A percentile compares a stretch with the other conserved stretches of the same genome.
Evolutionary conservation across 345 rosid genomes (phyloP).

Genomic region (Arabidopsis suecica): DNA sequence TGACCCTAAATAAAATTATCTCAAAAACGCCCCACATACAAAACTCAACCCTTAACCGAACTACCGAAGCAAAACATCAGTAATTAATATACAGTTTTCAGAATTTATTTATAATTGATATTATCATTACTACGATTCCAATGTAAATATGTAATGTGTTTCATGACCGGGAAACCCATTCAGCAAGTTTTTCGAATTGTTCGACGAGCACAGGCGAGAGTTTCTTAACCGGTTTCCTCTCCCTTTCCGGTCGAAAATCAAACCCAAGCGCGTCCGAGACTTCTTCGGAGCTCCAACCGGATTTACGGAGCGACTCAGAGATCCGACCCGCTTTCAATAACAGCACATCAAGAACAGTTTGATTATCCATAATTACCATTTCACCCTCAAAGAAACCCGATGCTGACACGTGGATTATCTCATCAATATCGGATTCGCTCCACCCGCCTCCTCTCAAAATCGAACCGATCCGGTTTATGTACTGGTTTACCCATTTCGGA

Average conservation of each 20-base stretch:
- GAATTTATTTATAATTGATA: background rate
- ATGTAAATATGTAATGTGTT: conserved; percentile 15
- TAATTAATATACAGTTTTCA: background rate
- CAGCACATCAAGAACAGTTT: conserved; percentile 68
- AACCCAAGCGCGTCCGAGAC: conserved; percentile 77
- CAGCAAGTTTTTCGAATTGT: conserved; percentile 66
- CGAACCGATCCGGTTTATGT: conserved; percentile 69
- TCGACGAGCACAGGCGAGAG: conserved; percentile 63
- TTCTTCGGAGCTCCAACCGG: conserved; percentile 95
- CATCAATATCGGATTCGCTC: conserved; percentile 73
- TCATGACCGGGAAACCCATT: conserved; percentile 66
- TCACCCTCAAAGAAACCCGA: conserved; percentile 71
- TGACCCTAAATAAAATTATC: background rate
- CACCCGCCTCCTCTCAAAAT: conserved; percentile 78
- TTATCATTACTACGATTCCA: background rate
- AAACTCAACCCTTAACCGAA: background rate
- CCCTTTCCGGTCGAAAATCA: conserved; percentile 68
- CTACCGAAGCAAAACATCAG: background rate
- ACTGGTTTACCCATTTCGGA: conserved; percentile 77
- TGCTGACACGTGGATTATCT: conserved; percentile 72
- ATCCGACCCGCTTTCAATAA: conserved; percentile 74
- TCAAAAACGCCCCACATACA: too few species aligned
- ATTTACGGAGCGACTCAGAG: conserved; percentile 70
- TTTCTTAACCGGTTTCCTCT: conserved; percentile 62
- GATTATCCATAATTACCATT: conserved; percentile 66